These are phyloP conservation scores for Funneliformis mosseae DNA, from an alignment of 192 early-diverging fungal species.

Conservation along the genomic window DNA sequence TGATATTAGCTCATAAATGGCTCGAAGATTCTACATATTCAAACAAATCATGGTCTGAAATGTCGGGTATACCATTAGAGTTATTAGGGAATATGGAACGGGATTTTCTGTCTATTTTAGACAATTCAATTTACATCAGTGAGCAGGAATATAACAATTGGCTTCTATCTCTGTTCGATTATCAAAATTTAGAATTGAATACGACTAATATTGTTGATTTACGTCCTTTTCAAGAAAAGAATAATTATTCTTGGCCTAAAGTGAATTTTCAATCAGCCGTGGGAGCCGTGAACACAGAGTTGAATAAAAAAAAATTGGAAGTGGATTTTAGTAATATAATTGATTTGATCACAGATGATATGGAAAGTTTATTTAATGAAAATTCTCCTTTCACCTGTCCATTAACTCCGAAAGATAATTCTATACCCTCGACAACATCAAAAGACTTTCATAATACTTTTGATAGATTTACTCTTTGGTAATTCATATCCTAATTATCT, in stretches of 20 bases:
- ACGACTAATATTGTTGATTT: neutral
- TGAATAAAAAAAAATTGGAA: neutral
- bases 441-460: neutral
- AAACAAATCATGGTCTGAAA: neutral
- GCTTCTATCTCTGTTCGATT: neutral
- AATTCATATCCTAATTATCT: no score
- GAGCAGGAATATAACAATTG: neutral
- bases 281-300: neutral
- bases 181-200: neutral
- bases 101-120: neutral
- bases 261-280: neutral
- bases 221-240: neutral
- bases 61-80: neutral
- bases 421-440: neutral
- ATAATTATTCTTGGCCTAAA: neutral
- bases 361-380: neutral
- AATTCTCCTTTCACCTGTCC: neutral
- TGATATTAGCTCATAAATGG: neutral
- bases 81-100: neutral
- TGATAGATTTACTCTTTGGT: no score
- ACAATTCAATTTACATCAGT: neutral
- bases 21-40: neutral
- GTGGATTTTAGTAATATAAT: neutral
- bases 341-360: neutral
- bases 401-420: neutral